Conservation (phyloP, 2,329 filamentous ascomycete species). For the Ophiostoma sp. region DNA sequence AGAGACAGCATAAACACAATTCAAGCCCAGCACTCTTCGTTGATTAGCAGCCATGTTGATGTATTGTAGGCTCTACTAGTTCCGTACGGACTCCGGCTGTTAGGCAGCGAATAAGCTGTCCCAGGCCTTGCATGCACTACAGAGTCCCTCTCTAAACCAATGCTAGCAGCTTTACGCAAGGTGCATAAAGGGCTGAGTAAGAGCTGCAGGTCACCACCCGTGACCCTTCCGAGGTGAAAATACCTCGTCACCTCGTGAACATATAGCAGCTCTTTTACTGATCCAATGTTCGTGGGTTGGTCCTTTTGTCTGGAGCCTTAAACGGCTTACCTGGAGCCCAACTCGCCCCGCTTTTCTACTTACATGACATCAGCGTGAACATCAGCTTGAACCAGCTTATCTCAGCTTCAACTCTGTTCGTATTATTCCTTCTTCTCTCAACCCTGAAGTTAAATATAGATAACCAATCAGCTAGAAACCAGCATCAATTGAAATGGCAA, state of each 20-base stretch:
- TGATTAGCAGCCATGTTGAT: background rate
- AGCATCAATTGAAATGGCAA: background rate
- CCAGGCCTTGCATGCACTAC: background rate
- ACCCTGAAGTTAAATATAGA: background rate
- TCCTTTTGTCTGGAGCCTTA: background rate
- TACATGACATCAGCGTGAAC: conserved; percentile 6
- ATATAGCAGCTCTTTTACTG: background rate
- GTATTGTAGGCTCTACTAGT: background rate
- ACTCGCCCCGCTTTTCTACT: conserved; percentile 11
- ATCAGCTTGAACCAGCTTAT: background rate
- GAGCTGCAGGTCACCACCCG: background rate
- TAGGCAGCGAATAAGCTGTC: background rate
- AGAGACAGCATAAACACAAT: too few species aligned
- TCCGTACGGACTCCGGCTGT: background rate
- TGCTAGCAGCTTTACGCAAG: background rate
- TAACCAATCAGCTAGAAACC: background rate
- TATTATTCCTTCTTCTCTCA: background rate
- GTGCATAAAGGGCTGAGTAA: conserved; percentile 4
- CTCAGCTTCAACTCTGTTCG: background rate
- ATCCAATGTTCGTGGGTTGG: background rate
- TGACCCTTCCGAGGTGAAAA: background rate
- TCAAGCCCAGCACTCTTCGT: background rate
- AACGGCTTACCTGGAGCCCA: background rate
- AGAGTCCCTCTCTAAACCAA: background rate
- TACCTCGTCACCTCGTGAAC: background rate